Conservation (phyloP, 2,329 filamentous ascomycete species). For the Colletotrichum aenigma region DNA sequence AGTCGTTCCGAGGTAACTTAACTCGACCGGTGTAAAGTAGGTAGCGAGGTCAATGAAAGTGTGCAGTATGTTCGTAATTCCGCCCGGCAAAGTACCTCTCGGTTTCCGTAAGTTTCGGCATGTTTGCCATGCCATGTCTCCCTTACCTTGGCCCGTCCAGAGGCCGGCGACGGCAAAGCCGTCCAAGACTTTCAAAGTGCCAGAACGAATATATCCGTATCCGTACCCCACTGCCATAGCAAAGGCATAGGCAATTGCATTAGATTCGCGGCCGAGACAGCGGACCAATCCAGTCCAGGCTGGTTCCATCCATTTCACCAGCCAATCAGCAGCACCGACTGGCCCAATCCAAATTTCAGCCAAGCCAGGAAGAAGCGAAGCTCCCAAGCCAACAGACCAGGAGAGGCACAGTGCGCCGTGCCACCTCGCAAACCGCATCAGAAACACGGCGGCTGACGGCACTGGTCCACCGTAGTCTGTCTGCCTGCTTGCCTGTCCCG, state of each 20-base stretch:
- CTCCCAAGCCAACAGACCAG: not conserved
- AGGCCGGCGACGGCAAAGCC: not conserved
- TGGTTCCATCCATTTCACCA: not conserved
- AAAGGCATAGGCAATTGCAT: not conserved
- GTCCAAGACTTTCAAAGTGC: not conserved
- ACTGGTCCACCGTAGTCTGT: not conserved
- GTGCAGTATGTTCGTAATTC: not conserved
- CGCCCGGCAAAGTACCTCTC: not conserved
- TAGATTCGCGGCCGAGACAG: not conserved
- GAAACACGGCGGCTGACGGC: constrained; percentile 14
- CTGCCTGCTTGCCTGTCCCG: not conserved
- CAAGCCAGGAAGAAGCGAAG: not conserved
- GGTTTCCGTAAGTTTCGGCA: not conserved
- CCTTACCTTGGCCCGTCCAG: not conserved
- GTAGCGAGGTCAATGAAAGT: not conserved
- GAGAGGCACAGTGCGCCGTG: constrained; percentile 1
- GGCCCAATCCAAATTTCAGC: not conserved
- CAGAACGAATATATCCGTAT: not conserved
- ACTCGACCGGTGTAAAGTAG: not conserved
- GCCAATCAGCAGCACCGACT: not conserved
- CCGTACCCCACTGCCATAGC: not conserved
- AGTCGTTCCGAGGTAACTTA: not conserved
- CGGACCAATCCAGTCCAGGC: not conserved
- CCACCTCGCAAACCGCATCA: not conserved
- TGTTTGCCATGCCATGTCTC: not conserved